Conservation (phyloP, 2,329 filamentous ascomycete genomes). For the Periconia sp. region DNA sequence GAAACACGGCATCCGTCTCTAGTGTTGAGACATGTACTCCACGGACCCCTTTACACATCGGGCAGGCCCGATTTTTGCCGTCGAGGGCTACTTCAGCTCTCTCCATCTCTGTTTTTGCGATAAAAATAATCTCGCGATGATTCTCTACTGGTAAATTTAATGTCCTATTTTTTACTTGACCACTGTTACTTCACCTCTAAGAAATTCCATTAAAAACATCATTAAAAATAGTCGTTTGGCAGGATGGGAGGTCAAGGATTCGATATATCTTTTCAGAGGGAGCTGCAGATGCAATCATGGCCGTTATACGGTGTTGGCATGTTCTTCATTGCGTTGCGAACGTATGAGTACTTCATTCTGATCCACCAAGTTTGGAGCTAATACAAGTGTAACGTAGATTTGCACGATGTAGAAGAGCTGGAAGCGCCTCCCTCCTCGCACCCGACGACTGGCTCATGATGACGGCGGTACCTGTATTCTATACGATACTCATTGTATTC, state of each 20-base stretch:
- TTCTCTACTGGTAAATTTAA: no score
- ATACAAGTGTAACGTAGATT: slow-evolving; percentile 17
- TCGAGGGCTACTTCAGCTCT: no score
- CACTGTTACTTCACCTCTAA: background rate
- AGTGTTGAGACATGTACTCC: no score
- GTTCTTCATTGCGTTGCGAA: slow-evolving; percentile 31
- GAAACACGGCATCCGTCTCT: no score
- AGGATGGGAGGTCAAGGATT: slow-evolving; percentile 19
- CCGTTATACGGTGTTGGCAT: slow-evolving; percentile 36
- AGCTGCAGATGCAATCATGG: slow-evolving; percentile 34
- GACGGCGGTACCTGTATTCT: slow-evolving; percentile 36
- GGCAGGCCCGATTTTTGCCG: no score
- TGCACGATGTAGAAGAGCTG: slow-evolving; percentile 34
- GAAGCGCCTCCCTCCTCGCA: slow-evolving; percentile 24
- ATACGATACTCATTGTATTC: slow-evolving; percentile 50
- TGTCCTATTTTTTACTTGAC: no score
- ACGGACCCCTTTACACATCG: no score
- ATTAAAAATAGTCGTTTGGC: slow-evolving; percentile 3
- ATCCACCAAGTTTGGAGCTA: background rate
- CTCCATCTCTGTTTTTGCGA: no score
- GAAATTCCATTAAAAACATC: background rate
- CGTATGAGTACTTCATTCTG: slow-evolving; percentile 19
- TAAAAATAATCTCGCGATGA: no score
- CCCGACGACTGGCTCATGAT: slow-evolving; percentile 41
- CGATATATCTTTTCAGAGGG: slow-evolving; percentile 21